These are phyloP conservation scores for Mycena rebaudengoi DNA, from an alignment of 768 basidiomycete genomes.

Conservation along the genomic window DNA sequence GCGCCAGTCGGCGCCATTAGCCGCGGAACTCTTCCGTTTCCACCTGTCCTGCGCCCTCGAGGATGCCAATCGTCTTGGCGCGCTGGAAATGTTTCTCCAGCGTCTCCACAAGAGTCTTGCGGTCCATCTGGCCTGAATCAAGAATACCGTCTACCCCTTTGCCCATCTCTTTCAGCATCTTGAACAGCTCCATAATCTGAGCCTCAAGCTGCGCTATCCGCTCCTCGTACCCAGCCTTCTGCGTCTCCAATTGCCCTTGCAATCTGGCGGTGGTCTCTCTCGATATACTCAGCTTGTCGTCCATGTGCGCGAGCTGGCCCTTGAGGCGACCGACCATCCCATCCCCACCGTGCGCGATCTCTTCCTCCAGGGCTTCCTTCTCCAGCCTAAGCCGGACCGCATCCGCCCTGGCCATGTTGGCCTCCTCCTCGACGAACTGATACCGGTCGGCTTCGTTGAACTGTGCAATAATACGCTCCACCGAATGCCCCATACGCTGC, in stretches of 20 bases:
- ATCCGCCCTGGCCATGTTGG: conserved; percentile 69
- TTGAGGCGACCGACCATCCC: conserved; percentile 89
- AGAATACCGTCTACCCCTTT: conserved; percentile 80
- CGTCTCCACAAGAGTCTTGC: conserved; percentile 80
- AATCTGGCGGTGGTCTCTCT: conserved; percentile 81
- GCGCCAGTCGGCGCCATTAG: no score
- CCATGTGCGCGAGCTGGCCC: conserved; percentile 68
- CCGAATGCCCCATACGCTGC: conserved; percentile 86
- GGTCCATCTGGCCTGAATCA: conserved; percentile 72
- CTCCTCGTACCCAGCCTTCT: conserved; percentile 84
- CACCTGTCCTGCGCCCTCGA: conserved; percentile 68
- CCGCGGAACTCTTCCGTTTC: conserved; percentile 44
- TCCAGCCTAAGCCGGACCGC: conserved; percentile 76
- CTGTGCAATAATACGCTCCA: conserved; percentile 86
- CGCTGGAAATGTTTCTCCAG: conserved; percentile 87
- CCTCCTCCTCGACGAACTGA: conserved; percentile 82
- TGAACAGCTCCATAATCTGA: conserved; percentile 93
- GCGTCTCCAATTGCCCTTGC: conserved; percentile 78
- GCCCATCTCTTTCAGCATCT: conserved; percentile 89
- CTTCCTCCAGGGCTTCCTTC: conserved; percentile 84
- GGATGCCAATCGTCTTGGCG: conserved; percentile 81
- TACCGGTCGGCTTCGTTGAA: conserved; percentile 91
- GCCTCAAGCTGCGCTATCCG: conserved; percentile 88
- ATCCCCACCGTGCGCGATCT: conserved; percentile 81
- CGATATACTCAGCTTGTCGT: conserved; percentile 81